Evolutionary conservation across 2,329 filamentous ascomycete genomes (phyloP).

Genomic region (Rhinocladiella mackenziei): DNA sequence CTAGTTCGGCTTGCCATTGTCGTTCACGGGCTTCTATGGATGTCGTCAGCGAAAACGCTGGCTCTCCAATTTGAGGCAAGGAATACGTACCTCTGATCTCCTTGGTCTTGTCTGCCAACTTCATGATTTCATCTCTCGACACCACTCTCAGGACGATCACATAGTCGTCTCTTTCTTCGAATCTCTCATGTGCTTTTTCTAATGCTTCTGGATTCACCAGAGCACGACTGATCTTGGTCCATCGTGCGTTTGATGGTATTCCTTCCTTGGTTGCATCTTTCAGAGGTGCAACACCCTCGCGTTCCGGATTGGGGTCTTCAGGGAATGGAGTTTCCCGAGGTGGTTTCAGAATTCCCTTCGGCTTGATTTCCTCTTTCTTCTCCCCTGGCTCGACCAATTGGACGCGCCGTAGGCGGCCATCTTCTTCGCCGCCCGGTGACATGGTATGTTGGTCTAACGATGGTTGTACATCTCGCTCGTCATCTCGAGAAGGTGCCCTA

Average conservation of each 20-base stretch:
- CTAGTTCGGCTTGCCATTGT: slow-evolving; percentile 33
- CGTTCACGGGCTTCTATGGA: slow-evolving; percentile 36
- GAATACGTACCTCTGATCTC: slow-evolving; percentile 66
- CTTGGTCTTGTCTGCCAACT: slow-evolving; percentile 75
- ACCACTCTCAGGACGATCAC: slow-evolving; percentile 88
- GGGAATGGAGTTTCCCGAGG: slow-evolving; percentile 74
- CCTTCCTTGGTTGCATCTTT: slow-evolving; percentile 73
- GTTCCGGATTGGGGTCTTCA: slow-evolving; percentile 74
- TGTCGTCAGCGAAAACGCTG: slow-evolving; percentile 6
- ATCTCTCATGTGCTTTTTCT: slow-evolving; percentile 81
- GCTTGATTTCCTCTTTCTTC: slow-evolving; percentile 59
- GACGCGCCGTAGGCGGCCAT: slow-evolving; percentile 24
- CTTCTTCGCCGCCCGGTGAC: slow-evolving; percentile 28
- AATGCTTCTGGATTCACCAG: slow-evolving; percentile 87
- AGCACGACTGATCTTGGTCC: slow-evolving; percentile 84
- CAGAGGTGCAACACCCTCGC: slow-evolving; percentile 89
- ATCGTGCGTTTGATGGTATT: slow-evolving; percentile 71
- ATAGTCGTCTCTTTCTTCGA: slow-evolving; percentile 86
- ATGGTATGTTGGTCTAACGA: slow-evolving; percentile 19
- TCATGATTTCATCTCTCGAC: slow-evolving; percentile 83
- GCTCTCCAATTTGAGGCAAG: background rate
- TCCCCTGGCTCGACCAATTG: slow-evolving; percentile 65
- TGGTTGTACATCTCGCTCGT: slow-evolving; percentile 8
- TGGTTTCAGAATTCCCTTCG: slow-evolving; percentile 80
- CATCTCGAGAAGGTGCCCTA: slow-evolving; percentile 17